A percentile compares a stretch with the other conserved stretches of the same genome.
phyloP scores from a whole-genome alignment of 73 alveolate species.

The Paramecium pentaurelia region DNA sequence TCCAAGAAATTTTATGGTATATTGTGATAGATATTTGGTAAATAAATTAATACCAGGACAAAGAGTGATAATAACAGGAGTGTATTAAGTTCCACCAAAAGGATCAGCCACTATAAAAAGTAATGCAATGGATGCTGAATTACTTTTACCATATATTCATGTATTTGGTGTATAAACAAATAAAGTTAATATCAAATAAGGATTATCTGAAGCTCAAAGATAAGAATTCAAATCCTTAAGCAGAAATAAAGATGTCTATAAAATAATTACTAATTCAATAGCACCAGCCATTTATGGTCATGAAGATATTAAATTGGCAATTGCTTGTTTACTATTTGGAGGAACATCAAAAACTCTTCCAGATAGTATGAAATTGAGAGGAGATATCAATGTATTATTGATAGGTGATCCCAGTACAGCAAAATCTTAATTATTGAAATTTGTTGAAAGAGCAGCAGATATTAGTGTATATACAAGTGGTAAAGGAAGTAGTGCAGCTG shows the following conservation, averaged over 20 bases:
- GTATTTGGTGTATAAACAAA: conserved; percentile 40
- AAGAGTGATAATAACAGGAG: conserved; percentile 93
- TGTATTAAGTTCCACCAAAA: conserved; percentile 81
- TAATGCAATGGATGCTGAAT: conserved; percentile 29
- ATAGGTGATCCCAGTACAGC: conserved; percentile 99
- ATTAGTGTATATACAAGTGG: conserved; percentile 99
- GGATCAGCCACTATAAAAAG: conserved; percentile 66
- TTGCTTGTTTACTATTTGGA: conserved; percentile 97
- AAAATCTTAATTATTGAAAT: conserved; percentile 93
- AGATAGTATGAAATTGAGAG: conserved; percentile 99
- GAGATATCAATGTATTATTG: conserved; percentile 98
- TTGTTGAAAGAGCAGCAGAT: conserved; percentile 98
- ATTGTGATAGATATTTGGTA: conserved; percentile 91
- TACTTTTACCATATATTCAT: conserved; percentile 27
- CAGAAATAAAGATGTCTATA: conserved; percentile 85
- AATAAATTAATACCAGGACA: conserved; percentile 96
- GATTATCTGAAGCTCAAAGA: conserved; percentile 78
- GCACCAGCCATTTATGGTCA: conserved; percentile 96
- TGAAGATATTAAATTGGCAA: conserved; percentile 94
- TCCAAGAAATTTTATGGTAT: conserved; percentile 94
- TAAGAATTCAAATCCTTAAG: conserved; percentile 83
- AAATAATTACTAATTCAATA: conserved; percentile 87
- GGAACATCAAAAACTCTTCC: conserved; percentile 97
- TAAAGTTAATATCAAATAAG: conserved; percentile 57
- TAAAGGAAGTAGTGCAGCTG: conserved; percentile 99